Evolutionary conservation across 148 eudicot species (phyloP).

Genomic region (Gaultheria prostrata): DNA sequence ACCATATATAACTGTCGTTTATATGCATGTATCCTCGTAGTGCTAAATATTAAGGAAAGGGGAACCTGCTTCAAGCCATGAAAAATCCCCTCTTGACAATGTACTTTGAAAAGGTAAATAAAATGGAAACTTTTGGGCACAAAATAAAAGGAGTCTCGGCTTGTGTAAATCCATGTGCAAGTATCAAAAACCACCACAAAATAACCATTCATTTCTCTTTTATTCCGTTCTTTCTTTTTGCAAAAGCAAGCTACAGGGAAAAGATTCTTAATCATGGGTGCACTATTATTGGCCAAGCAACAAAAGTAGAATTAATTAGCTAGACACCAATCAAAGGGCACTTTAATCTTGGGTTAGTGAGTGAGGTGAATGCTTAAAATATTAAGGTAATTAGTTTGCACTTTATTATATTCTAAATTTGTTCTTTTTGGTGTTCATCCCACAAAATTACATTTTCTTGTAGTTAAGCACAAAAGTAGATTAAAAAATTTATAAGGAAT

Average conservation of each 20-base stretch:
- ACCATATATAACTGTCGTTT: too few relatives aligned
- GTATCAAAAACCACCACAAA: background rate
- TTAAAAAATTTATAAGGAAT: background rate
- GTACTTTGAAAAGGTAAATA: background rate
- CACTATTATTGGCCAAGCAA: conserved; percentile 5
- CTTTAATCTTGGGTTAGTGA: conserved; percentile 6
- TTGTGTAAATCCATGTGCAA: background rate
- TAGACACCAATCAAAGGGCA: background rate
- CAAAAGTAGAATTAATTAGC: background rate
- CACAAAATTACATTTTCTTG: background rate
- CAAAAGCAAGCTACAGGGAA: conserved; percentile 1
- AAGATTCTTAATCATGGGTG: conserved; percentile 21
- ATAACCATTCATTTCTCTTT: conserved; percentile 6
- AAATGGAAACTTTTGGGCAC: conserved; percentile 1
- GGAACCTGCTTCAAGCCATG: too few relatives aligned
- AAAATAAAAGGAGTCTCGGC: conserved; percentile 3
- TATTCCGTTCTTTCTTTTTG: conserved; percentile 2
- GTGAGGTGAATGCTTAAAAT: conserved; percentile 9
- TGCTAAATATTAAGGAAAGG: too few relatives aligned
- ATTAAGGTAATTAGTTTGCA: background rate
- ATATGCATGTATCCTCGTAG: too few relatives aligned
- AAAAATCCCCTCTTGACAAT: background rate
- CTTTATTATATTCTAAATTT: background rate
- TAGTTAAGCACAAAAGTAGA: background rate
- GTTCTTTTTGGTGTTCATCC: background rate